phyloP scores from a whole-genome alignment of 305 asterid species.

The Vinca major region DNA sequence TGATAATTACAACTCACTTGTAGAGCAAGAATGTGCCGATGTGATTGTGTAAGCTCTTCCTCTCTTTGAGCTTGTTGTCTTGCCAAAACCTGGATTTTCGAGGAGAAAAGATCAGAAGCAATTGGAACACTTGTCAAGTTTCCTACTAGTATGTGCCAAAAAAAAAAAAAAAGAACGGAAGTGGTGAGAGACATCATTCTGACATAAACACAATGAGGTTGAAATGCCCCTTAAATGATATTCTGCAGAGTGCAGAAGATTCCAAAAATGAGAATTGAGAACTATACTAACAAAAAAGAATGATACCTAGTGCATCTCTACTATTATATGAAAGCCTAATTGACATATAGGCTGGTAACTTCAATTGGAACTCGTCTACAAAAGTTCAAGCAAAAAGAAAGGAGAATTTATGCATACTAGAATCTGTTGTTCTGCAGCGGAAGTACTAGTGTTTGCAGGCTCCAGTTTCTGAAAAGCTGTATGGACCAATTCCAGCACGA shows the following conservation, averaged over 20 bases:
- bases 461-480: constrained; percentile 62
- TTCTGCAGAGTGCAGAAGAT: background rate
- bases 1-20: constrained; percentile 44
- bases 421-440: constrained; percentile 92
- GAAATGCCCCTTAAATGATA: background rate
- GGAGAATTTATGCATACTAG: constrained; percentile 41
- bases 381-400: background rate
- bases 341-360: background rate
- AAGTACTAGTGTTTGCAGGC: constrained; percentile 45
- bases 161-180: too few relatives aligned
- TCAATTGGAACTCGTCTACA: background rate
- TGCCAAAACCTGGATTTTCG: constrained; percentile 59
- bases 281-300: background rate
- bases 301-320: background rate
- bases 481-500: constrained; percentile 21
- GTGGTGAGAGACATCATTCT: background rate
- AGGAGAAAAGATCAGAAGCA: constrained; percentile 7
- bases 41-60: constrained; percentile 96
- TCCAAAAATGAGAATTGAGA: background rate
- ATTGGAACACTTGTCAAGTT: background rate
- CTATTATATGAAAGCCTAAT: background rate
- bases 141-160: background rate
- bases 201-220: background rate
- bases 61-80: constrained; percentile 99
- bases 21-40: constrained; percentile 93